A percentile compares a stretch with the other conserved stretches of the same genome.
Evolutionary conservation across 768 basidiomycete species (phyloP).

Genomic region (Hypholoma sublateritium): DNA sequence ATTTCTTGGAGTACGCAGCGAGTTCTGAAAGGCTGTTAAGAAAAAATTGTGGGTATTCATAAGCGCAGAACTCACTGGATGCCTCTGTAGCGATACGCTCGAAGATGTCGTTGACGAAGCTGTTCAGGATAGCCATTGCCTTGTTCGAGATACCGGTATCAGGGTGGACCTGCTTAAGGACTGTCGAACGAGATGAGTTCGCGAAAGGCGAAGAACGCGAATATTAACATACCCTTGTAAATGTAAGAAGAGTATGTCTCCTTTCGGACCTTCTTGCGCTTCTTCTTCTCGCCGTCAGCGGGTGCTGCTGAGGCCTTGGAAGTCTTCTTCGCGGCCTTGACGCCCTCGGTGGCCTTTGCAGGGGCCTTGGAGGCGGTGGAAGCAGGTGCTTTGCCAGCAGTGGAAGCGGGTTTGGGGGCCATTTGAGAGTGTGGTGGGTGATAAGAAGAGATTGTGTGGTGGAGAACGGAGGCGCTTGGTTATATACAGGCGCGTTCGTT

Average conservation of each 20-base stretch:
- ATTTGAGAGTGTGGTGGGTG: conserved; percentile 39
- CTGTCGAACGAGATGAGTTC: conserved; percentile 35
- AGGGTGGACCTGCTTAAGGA: conserved; percentile 96
- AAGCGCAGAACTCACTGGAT: conserved; percentile 59
- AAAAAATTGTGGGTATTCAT: background rate
- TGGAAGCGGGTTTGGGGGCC: conserved; percentile 83
- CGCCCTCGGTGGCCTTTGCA: conserved; percentile 60
- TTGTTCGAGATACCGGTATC: conserved; percentile 99
- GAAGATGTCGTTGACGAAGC: conserved; percentile 94
- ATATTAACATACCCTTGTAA: conserved; percentile 65
- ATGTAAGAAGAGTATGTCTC: conserved; percentile 95
- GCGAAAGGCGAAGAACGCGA: background rate
- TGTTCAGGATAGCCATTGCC: conserved; percentile 96
- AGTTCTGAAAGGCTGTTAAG: conserved; percentile 59
- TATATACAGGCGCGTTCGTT: conserved; percentile 46
- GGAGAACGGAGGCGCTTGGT: conserved; percentile 29
- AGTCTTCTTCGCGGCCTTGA: conserved; percentile 83
- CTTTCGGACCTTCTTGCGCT: conserved; percentile 82
- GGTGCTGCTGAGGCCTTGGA: conserved; percentile 61
- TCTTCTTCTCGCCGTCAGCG: conserved; percentile 81
- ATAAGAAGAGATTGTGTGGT: conserved; percentile 32
- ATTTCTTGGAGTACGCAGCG: conserved; percentile 97
- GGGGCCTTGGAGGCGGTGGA: conserved; percentile 74
- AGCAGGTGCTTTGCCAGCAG: conserved; percentile 80
- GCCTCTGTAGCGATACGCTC: conserved; percentile 92